phyloP scores from a whole-genome alignment of 345 rosid genomes.

The Brassica napus region Da-Ae NC_063435.1:17389501-17390000 shows the following conservation, averaged over 20 bases:
- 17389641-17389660: slow-evolving; percentile 74
- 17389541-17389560: slow-evolving; percentile 69
- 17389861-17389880: background rate
- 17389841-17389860: background rate
- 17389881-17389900: background rate
- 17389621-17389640: slow-evolving; percentile 45
- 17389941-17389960: background rate
- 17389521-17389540: slow-evolving; percentile 51
- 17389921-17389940: background rate
- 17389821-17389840: background rate
- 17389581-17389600: slow-evolving; percentile 12
- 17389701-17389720: slow-evolving; percentile 68
- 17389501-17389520: slow-evolving; percentile 60
- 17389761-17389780: background rate
- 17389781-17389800: slow-evolving; percentile 14
- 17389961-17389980: background rate
- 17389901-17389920: background rate
- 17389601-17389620: background rate
- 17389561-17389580: background rate
- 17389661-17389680: slow-evolving; percentile 64
- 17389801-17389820: slow-evolving; percentile 2
- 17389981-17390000: background rate
- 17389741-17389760: background rate
- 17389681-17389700: slow-evolving; percentile 62
- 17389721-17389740: slow-evolving; percentile 42